phyloP scores from a whole-genome alignment of 2,329 filamentous ascomycete species.

The Aspergillus costaricaensis region DNA sequence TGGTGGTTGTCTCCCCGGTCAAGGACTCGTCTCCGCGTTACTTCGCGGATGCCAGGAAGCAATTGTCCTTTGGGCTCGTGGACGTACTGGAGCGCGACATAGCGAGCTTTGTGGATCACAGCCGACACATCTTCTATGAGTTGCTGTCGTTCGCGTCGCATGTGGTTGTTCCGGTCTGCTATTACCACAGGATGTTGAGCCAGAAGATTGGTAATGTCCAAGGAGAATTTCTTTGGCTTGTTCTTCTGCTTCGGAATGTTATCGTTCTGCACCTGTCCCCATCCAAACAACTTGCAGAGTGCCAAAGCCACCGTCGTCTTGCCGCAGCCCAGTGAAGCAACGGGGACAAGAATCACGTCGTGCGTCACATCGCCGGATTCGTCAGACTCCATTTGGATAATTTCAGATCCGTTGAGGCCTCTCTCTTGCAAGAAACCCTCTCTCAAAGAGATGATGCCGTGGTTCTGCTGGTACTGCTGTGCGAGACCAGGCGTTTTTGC shows the following conservation, averaged over 20 bases:
- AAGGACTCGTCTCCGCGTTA: conserved; percentile 78
- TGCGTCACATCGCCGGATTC: conserved; percentile 56
- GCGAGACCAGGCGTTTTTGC: conserved; percentile 67
- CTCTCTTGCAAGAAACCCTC: conserved; percentile 83
- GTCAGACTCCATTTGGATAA: conserved; percentile 69
- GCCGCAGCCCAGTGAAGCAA: conserved; percentile 92
- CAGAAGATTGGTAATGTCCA: conserved; percentile 67
- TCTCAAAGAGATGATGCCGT: conserved; percentile 89
- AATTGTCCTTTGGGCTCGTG: conserved; percentile 66
- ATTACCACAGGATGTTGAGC: conserved; percentile 71
- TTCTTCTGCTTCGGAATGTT: conserved; percentile 78
- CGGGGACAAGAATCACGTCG: conserved; percentile 81
- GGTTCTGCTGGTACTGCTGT: conserved; percentile 77
- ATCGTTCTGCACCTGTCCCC: conserved; percentile 95
- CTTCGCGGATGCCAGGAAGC: conserved; percentile 69
- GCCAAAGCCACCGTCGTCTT: conserved; percentile 92
- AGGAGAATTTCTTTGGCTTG: conserved; percentile 76
- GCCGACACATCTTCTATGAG: conserved; percentile 75
- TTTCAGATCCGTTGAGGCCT: conserved; percentile 84
- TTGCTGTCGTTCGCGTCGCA: conserved; percentile 83
- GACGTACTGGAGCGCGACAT: conserved; percentile 86
- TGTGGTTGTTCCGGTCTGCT: conserved; percentile 93
- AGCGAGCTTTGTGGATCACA: conserved; percentile 62
- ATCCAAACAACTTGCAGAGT: conserved; percentile 78
- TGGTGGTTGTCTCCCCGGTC: conserved; percentile 94